Evolutionary conservation across 1,284 basidiomycete species (phyloP), one percentile per base, ranked within the genome.

Genomic region (Leccinum griseonigrum): DNA sequence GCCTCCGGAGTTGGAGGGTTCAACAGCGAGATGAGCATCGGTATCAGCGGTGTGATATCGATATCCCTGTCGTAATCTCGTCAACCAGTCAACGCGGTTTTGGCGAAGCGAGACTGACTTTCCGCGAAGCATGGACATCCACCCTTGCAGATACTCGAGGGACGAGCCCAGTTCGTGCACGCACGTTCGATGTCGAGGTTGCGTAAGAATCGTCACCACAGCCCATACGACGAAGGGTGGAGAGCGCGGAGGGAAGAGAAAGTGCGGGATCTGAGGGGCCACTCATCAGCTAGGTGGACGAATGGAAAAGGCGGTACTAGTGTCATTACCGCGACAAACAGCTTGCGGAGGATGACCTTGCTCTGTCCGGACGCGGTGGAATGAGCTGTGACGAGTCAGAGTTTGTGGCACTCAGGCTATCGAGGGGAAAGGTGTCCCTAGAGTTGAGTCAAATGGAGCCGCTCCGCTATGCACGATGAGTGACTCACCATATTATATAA

Each of bases 271-370:
- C 89, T 91, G 64, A 18, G 52, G 13, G 13, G 22, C 52, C 22
- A 52, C 18, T 13, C 26, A 48, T 67, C 43, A 60, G 60, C 11
- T 11, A 52, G 34, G 18, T 4, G 6, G 36, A 13, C 18, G 7
- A 2, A 13, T 62, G 59, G 58, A 58, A 46, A 58, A 16, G 13
- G 36, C n/a, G n/a, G n/a, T n/a, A n/a, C n/a, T 16, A 38, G 57
- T 59, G 56, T 48, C 32, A 80, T 71, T 76, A 95, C 92, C n/a
- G n/a, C n/a, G n/a, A n/a, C n/a, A n/a, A n/a, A n/a, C n/a, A 95
- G 78, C 73, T 95, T 96, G 58, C 93, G 85, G 26, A 93, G 81
- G 55, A 92, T 91, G 58, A 94, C 81, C 68, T 86, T 88, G 69
- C 76, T 81, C 62, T 81, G 80, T 1, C 84, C 80, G 13, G 78